Percentiles rank a stretch among this genome's conserved stretches.
These are phyloP conservation scores for Physcomitrium patens DNA, from an alignment of 225 moss, liverwort and hornwort species.

Conservation along the genomic window DNA sequence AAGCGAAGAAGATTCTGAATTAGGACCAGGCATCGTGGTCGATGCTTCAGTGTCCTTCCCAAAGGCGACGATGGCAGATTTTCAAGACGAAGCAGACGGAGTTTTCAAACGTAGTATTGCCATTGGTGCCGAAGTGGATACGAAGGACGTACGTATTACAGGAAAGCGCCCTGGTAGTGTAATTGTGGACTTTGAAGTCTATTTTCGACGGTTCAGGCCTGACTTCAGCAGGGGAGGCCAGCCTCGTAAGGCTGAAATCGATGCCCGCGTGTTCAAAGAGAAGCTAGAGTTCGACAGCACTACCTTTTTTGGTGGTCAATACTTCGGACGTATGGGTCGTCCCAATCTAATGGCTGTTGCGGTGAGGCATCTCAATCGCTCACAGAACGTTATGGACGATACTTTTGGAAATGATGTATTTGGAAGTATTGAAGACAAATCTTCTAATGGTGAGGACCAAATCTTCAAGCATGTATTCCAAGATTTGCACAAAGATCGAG, in stretches of 20 bases:
- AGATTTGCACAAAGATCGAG: slow-evolving; percentile 66
- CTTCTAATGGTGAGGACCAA: slow-evolving; percentile 45
- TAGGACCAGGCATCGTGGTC: slow-evolving; percentile 69
- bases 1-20: slow-evolving; percentile 50
- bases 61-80: slow-evolving; percentile 81
- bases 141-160: slow-evolving; percentile 71
- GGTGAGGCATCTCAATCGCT: slow-evolving; percentile 60
- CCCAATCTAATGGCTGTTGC: slow-evolving; percentile 77
- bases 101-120: slow-evolving; percentile 92
- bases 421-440: slow-evolving; percentile 33
- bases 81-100: slow-evolving; percentile 85
- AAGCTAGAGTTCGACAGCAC: slow-evolving; percentile 85
- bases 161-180: slow-evolving; percentile 90
- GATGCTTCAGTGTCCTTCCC: slow-evolving; percentile 92
- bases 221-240: slow-evolving; percentile 64
- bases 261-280: slow-evolving; percentile 90
- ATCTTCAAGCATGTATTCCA: slow-evolving; percentile 37
- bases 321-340: slow-evolving; percentile 84
- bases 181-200: slow-evolving; percentile 88
- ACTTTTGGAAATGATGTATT: slow-evolving; percentile 52
- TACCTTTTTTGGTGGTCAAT: slow-evolving; percentile 80
- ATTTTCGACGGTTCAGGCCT: slow-evolving; percentile 65
- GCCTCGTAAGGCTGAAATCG: slow-evolving; percentile 76
- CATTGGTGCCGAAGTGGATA: slow-evolving; percentile 76
- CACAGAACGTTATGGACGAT: slow-evolving; percentile 59